Base-by-base conservation (phyloP, 192 early-diverging fungal species). In the Funneliformis mosseae region DNA sequence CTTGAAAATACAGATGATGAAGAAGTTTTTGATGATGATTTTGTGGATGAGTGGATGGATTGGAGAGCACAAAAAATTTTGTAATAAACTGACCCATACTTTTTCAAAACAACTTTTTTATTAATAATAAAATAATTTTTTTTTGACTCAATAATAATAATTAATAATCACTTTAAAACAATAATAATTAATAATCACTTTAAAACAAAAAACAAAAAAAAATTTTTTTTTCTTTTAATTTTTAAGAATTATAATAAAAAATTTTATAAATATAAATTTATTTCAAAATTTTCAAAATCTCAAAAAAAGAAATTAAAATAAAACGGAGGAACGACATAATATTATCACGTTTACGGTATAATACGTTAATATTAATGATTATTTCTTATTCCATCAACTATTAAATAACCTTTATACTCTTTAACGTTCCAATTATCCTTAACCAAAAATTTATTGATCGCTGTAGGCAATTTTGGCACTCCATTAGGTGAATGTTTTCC, bases 401-500 rank as follows among this genome's bases (percentile, higher is more conserved):
- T 14, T n/a, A 93, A 83, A 11, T 84, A 89, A 11, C 92, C 93
- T 27, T 80, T 66, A 78, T 88, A 77, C 38, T 87, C 83, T 28
- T 88, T 89, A 68, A 88, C 84, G 45, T 84, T 70, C 93, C 93
- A 93, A 11, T 88, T 88, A 39, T 88, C 84, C 38, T 85, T 83
- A 16, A 77, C 84, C 55, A 94, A 80, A 1, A 86, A 78, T 42
- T 80, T 83, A 25, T 85, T 50, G 8, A 92, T 81, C 0, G 87
- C 82, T 1, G 90, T 89, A 45, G 90, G 88, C 12, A 94, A 81
- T 21, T 86, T 87, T 1, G 93, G 83, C 18, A 85, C 81, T 33
- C 88, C 86, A 39, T 89, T 85, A 45, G 85, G 81, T 11, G 93
- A 94, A 79, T 93, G 93, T 8, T 85, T 89, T 3, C 93, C 93